phyloP scores from a whole-genome alignment of 345 rosid species.

The Excoecaria agallocha region DNA sequence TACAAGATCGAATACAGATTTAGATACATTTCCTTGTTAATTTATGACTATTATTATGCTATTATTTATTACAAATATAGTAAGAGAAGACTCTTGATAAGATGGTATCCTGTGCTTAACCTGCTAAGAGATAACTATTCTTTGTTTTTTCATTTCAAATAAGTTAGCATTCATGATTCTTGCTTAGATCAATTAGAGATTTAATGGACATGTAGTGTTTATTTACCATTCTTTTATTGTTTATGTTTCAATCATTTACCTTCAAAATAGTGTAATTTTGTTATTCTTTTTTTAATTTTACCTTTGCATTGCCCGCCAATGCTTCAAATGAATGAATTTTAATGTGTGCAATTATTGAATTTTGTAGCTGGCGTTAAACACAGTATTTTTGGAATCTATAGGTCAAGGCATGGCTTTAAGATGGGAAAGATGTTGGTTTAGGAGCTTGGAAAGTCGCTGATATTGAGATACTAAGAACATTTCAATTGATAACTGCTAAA shows the following conservation, averaged over 20 bases:
- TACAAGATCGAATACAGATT: too few species aligned
- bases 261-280: too few species aligned
- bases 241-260: not conserved
- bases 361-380: conserved; percentile 5
- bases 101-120: too few species aligned
- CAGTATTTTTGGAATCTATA: conserved; percentile 24
- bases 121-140: too few species aligned
- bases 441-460: conserved; percentile 99
- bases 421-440: conserved; percentile 79
- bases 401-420: conserved; percentile 84
- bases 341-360: not conserved
- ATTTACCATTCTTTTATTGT: not conserved
- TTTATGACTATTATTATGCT: too few species aligned
- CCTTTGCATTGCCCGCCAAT: not conserved
- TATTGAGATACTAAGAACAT: conserved; percentile 83
- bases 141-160: too few species aligned
- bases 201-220: not conserved
- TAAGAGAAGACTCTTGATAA: too few species aligned
- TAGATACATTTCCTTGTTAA: too few species aligned
- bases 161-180: not conserved
- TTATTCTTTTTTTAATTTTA: not conserved
- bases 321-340: not conserved
- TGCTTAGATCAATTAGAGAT: not conserved
- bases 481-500: conserved; percentile 94
- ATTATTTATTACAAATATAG: too few species aligned